Evolutionary conservation across 2,329 filamentous ascomycete species (phyloP).

Genomic region (Tolypocladium paradoxum): DNA sequence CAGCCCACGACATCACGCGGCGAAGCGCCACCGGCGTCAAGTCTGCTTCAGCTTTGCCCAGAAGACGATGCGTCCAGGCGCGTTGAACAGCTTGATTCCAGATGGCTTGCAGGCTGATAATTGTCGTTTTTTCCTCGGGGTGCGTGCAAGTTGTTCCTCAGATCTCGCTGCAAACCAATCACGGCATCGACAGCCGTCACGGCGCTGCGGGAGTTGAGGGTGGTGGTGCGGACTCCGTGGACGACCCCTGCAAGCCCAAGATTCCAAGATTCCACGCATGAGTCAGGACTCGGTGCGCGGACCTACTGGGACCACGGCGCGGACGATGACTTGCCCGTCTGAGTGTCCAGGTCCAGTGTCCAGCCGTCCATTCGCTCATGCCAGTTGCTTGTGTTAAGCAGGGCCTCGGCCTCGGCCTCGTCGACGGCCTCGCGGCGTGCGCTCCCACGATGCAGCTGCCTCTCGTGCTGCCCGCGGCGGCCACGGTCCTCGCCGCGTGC

Average conservation of each 20-base stretch:
- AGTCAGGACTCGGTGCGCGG: no score
- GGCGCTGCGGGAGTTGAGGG: no score
- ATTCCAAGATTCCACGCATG: background rate
- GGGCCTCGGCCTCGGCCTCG: background rate
- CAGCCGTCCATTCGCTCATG: background rate
- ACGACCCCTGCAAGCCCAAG: background rate
- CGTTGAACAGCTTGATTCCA: no score
- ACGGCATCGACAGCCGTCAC: background rate
- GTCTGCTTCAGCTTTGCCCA: no score
- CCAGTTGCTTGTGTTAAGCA: slow-evolving; percentile 2
- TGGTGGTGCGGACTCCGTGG: no score
- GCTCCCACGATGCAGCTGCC: slow-evolving; percentile 7
- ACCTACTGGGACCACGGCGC: no score
- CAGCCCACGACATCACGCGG: no score
- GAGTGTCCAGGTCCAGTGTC: no score
- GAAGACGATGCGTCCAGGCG: no score
- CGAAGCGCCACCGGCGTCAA: no score
- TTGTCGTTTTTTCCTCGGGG: background rate
- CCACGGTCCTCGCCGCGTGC: slow-evolving; percentile 27
- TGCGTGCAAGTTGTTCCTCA: background rate
- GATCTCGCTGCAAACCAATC: background rate
- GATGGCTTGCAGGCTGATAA: no score
- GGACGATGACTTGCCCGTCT: slow-evolving; percentile 1
- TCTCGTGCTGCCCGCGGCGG: slow-evolving; percentile 8
- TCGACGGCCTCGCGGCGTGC: background rate